These are phyloP conservation scores for Xylaria palmicola DNA, from an alignment of 495 filamentous ascomycete species.

Conservation along the genomic window DNA sequence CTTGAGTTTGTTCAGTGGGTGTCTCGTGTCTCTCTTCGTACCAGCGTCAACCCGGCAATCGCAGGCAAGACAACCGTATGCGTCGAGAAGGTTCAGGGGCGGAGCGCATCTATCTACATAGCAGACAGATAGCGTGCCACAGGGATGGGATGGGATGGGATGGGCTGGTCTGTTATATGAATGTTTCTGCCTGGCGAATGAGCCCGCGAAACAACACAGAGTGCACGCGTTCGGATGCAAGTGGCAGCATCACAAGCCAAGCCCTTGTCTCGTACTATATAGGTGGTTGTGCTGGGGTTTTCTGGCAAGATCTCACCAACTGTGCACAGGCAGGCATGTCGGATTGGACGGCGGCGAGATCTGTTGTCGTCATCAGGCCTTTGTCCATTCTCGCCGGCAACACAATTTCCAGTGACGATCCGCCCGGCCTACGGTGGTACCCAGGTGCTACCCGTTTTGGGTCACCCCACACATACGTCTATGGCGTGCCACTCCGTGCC, in stretches of 20 bases:
- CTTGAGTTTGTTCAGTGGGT: background rate
- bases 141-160: background rate
- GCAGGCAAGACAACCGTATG: too few species aligned
- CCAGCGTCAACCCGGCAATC: background rate
- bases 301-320: background rate
- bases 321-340: background rate
- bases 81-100: background rate
- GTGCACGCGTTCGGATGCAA: constrained; percentile 1
- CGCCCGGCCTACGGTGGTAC: background rate
- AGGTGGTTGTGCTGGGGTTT: background rate
- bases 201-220: background rate
- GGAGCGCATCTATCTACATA: too few species aligned
- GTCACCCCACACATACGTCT: background rate
- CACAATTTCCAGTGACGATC: background rate
- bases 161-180: background rate
- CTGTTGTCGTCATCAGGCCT: constrained; percentile 8
- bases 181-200: background rate
- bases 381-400: background rate
- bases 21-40: background rate
- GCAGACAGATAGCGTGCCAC: background rate
- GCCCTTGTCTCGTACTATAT: too few species aligned
- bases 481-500: too few species aligned
- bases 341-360: background rate
- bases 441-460: constrained; percentile 3
- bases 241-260: constrained; percentile 12